Evolutionary conservation across 371 early-diverging fungal species (phyloP), one percentile per base, ranked within the genome.

Genomic region (Cladochytrium tenue): DNA sequence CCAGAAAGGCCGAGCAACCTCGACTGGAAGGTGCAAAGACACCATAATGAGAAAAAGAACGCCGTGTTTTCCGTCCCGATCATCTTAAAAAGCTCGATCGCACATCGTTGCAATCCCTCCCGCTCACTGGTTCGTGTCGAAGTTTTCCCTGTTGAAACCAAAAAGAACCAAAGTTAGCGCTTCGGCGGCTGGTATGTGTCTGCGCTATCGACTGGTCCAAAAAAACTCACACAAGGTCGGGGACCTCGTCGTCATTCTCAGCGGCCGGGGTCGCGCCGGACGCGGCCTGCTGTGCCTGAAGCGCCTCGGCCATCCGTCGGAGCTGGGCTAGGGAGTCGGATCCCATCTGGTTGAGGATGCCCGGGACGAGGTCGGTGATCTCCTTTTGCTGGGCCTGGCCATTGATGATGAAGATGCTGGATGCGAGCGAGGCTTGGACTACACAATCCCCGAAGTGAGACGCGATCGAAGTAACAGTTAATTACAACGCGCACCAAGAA

Each of bases 281-380:
- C 23, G 70, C 67, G 28, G 59, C 81, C 76, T 60, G 87, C 66
- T 71, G 68, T 64, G 78, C 70, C 77, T 92, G 91, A 89, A 89
- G 90, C 66, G 88, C 81, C 80, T 93, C 93, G 65, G 95, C 92
- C 52, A 95, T 82, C 81, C 89, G 90, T 73, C 93, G 90, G 73
- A 97, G 89, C 75, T 84, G 87, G 74, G 88, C 88, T 73, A 96
- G 85, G 50, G 95, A 93, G 76, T 95, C 95, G 63, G 95, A 93
- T 67, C 96, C 97, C 69, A 98, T 85, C 82, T 96, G 97, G 87
- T 85, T 89, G 76, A 98, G 83, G 84, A 98, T 95, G 57, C 89
- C 91, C 69, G 97, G 96, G 68, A 96, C 88, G 32, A 93, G 89
- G 77, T 93, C 93, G 64, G 90, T 90, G 75, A 94, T 81, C 78